These are phyloP conservation scores for Pezicula radicicola DNA, from an alignment of 2,329 filamentous ascomycete genomes.

Conservation along the genomic window DNA sequence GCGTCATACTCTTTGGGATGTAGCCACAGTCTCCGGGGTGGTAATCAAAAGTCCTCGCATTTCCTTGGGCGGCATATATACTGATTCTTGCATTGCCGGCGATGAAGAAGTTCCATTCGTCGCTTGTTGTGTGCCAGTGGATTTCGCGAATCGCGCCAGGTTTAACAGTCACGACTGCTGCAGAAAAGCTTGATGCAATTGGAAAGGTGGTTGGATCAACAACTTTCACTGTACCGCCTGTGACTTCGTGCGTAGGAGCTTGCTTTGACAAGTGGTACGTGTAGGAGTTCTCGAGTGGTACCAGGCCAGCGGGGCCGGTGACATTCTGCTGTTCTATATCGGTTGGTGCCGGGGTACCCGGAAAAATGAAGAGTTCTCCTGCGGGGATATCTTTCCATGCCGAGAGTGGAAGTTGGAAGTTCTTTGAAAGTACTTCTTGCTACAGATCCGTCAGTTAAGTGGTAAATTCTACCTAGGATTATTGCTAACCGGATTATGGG, in stretches of 20 bases:
- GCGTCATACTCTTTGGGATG: slow-evolving; percentile 73
- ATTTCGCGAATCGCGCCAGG: slow-evolving; percentile 49
- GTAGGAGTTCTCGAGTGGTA: slow-evolving; percentile 37
- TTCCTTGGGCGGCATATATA: slow-evolving; percentile 67
- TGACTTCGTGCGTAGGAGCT: slow-evolving; percentile 53
- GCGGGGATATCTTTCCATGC: slow-evolving; percentile 45
- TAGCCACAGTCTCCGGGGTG: slow-evolving; percentile 73
- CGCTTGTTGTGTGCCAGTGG: slow-evolving; percentile 78
- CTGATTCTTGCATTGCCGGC: slow-evolving; percentile 69
- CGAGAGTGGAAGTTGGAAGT: slow-evolving; percentile 44
- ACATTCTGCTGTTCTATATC: slow-evolving; percentile 44
- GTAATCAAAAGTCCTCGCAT: slow-evolving; percentile 74
- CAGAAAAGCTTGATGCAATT: slow-evolving; percentile 69
- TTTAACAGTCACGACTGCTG: slow-evolving; percentile 67
- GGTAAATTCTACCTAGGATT: slow-evolving; percentile 8
- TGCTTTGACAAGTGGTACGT: slow-evolving; percentile 47
- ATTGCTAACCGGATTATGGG: slow-evolving; percentile 16
- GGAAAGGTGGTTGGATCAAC: slow-evolving; percentile 75
- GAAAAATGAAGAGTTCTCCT: slow-evolving; percentile 50
- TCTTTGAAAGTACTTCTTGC: slow-evolving; percentile 50
- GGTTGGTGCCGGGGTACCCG: slow-evolving; percentile 44
- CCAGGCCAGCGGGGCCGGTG: slow-evolving; percentile 40
- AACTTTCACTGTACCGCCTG: slow-evolving; percentile 69
- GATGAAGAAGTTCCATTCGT: slow-evolving; percentile 82
- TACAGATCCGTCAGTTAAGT: slow-evolving; percentile 8